Evolutionary conservation across 139 green algal species (phyloP).

Genomic region (Penium margaritaceum): DNA sequence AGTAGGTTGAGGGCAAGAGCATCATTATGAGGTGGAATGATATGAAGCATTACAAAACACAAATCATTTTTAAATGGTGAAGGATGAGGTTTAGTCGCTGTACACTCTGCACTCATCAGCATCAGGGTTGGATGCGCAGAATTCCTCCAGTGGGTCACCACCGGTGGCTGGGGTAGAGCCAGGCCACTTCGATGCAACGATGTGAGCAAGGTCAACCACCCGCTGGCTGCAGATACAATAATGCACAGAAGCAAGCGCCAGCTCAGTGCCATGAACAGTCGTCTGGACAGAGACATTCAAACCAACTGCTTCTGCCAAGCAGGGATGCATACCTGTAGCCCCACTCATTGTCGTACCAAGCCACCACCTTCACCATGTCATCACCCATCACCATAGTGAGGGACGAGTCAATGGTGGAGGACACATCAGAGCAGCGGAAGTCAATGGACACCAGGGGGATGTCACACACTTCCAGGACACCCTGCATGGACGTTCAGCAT

Average conservation of each 20-base stretch:
- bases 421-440: constrained; percentile 78
- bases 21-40: too few species aligned
- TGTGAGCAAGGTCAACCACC: constrained; percentile 89
- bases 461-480: constrained; percentile 82
- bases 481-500: constrained; percentile 59
- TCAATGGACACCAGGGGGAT: constrained; percentile 91
- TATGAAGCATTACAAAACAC: too few species aligned
- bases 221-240: constrained; percentile 59
- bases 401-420: constrained; percentile 83
- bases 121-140: constrained; percentile 48
- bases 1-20: too few species aligned
- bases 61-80: too few species aligned
- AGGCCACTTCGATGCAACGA: constrained; percentile 51
- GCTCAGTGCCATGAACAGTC: too few species aligned
- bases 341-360: constrained; percentile 65
- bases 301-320: too few species aligned
- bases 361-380: constrained; percentile 68
- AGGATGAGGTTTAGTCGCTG: constrained; percentile 49
- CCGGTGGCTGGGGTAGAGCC: background rate
- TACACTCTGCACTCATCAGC: constrained; percentile 53
- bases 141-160: constrained; percentile 45
- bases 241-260: background rate
- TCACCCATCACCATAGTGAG: constrained; percentile 91
- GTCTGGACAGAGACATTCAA: too few species aligned
- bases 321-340: too few species aligned